A percentile compares a stretch with the other conserved stretches of the same genome.
Evolutionary conservation across 495 filamentous ascomycete species (phyloP).

Genomic region (Letharia lupina): DNA sequence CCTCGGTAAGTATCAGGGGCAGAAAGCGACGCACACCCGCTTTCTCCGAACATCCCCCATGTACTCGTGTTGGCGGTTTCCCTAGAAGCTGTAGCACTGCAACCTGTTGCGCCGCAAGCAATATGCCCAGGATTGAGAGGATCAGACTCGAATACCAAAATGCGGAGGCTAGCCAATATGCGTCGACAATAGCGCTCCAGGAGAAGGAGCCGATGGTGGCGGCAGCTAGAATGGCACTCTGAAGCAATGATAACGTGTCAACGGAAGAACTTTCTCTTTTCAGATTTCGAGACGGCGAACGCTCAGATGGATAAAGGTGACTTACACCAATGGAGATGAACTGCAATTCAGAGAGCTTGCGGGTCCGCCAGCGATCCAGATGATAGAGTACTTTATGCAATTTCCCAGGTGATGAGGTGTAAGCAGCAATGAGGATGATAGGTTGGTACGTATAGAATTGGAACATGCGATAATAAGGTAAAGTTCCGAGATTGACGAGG

Average conservation of each 20-base stretch:
- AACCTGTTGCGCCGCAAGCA: slow-evolving; percentile 25
- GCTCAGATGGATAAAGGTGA: background rate
- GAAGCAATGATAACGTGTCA: background rate
- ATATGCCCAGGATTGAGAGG: slow-evolving; percentile 27
- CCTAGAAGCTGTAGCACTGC: slow-evolving; percentile 26
- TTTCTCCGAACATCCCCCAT: background rate
- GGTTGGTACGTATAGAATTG: slow-evolving; percentile 9
- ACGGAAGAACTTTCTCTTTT: background rate
- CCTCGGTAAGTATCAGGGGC: slow-evolving; percentile 14
- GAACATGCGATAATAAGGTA: slow-evolving; percentile 10
- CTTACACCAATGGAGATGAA: slow-evolving; percentile 29
- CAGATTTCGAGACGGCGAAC: background rate
- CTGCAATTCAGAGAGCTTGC: slow-evolving; percentile 29
- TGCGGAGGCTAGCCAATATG: slow-evolving; percentile 29
- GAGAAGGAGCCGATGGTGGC: slow-evolving; percentile 31
- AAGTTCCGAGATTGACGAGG: slow-evolving; percentile 3
- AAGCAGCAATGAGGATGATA: slow-evolving; percentile 5
- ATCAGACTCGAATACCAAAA: slow-evolving; percentile 29
- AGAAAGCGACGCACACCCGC: slow-evolving; percentile 9
- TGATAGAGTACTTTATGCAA: slow-evolving; percentile 5
- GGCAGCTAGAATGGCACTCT: slow-evolving; percentile 28
- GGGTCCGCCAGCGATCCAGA: slow-evolving; percentile 25
- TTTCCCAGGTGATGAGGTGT: background rate
- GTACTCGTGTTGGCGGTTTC: slow-evolving; percentile 1
- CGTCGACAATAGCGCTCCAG: slow-evolving; percentile 21